phyloP scores from a whole-genome alignment of 2,329 filamentous ascomycete species.

The Alternaria sp. region DNA sequence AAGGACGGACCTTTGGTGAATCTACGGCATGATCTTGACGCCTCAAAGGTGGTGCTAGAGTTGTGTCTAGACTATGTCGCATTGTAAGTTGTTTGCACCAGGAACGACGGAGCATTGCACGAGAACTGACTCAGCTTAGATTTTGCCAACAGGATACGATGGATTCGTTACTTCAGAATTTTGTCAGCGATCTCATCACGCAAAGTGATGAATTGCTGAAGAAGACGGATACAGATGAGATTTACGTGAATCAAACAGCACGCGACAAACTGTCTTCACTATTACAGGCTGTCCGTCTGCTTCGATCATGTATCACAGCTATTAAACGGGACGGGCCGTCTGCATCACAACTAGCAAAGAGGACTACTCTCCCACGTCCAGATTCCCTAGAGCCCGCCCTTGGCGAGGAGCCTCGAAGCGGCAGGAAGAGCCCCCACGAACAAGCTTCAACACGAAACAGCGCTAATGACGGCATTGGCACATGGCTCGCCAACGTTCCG shows the following conservation, averaged over 20 bases:
- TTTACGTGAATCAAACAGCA: slow-evolving; percentile 31
- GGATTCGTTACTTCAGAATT: slow-evolving; percentile 25
- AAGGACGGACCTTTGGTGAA: slow-evolving; percentile 23
- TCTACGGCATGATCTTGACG: slow-evolving; percentile 35
- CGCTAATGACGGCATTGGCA: slow-evolving; percentile 32
- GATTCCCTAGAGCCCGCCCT: slow-evolving; percentile 31
- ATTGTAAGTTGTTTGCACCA: slow-evolving; percentile 26
- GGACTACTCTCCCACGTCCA: slow-evolving; percentile 28
- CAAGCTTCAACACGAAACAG: slow-evolving; percentile 11
- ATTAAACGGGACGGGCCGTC: slow-evolving; percentile 20
- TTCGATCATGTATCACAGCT: slow-evolving; percentile 33
- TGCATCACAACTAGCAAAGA: slow-evolving; percentile 10
- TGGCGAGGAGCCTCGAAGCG: slow-evolving; percentile 30
- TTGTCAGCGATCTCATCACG: slow-evolving; percentile 23
- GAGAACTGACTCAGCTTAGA: slow-evolving; percentile 11
- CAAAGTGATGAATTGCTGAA: slow-evolving; percentile 30
- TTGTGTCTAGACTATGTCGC: slow-evolving; percentile 39
- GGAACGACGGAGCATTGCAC: neutral
- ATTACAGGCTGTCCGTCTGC: slow-evolving; percentile 30
- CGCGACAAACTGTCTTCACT: slow-evolving; percentile 31
- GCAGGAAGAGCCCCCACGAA: slow-evolving; percentile 21
- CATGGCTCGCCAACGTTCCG: slow-evolving; percentile 39
- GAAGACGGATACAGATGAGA: slow-evolving; percentile 34
- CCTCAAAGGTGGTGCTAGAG: slow-evolving; percentile 36
- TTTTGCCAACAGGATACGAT: slow-evolving; percentile 28